These are phyloP conservation scores for Taiwanofungus camphoratus DNA, from an alignment of 1,284 basidiomycete genomes.

Conservation along the genomic window DNA sequence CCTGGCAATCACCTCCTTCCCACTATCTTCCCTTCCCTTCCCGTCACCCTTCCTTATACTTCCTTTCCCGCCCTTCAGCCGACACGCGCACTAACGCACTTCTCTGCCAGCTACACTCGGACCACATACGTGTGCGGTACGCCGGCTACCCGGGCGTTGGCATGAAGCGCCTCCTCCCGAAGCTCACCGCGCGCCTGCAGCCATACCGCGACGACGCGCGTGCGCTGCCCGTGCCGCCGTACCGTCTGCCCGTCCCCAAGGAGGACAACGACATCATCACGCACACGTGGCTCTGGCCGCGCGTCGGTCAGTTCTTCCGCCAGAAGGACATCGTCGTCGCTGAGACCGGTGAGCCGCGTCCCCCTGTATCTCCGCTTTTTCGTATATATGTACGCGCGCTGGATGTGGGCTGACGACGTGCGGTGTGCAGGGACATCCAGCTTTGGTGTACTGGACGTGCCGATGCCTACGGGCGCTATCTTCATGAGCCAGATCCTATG, in stretches of 20 bases:
- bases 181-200: constrained; percentile 53
- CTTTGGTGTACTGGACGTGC: constrained; percentile 56
- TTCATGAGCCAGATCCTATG: constrained; percentile 78
- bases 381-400: background rate
- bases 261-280: constrained; percentile 52
- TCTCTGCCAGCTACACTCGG: constrained; percentile 88
- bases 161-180: constrained; percentile 70
- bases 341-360: constrained; percentile 70
- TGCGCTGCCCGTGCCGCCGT: constrained; percentile 45
- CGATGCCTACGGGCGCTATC: constrained; percentile 61
- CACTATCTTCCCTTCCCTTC: too few species aligned
- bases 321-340: constrained; percentile 76
- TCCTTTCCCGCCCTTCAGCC: too few species aligned
- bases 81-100: too few species aligned
- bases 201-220: constrained; percentile 34
- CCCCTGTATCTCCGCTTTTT: background rate
- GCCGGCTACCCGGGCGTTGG: constrained; percentile 58
- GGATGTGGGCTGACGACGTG: background rate
- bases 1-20: too few species aligned
- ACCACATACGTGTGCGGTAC: constrained; percentile 65
- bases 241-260: constrained; percentile 40
- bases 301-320: constrained; percentile 74
- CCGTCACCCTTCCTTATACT: constrained; percentile 5
- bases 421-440: constrained; percentile 23
- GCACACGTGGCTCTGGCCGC: constrained; percentile 85